Evolutionary conservation across 2,329 filamentous ascomycete genomes (phyloP).

Genomic region (Cytospora chrysosperma): DNA sequence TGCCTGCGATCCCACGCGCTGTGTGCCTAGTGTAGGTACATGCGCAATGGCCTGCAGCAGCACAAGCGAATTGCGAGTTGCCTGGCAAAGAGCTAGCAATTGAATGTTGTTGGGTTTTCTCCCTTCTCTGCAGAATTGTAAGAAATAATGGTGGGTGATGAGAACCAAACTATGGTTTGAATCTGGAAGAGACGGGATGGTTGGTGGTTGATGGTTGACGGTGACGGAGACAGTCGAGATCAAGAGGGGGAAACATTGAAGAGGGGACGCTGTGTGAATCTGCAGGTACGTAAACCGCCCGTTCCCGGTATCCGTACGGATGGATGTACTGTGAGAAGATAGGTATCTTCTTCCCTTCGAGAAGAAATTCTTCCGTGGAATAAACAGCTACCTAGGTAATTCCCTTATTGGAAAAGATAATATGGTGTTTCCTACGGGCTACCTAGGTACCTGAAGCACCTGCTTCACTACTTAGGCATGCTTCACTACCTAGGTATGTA

Average conservation of each 20-base stretch:
- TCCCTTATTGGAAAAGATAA: no score
- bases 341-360: neutral
- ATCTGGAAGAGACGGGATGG: neutral
- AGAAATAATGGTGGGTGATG: neutral
- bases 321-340: no score
- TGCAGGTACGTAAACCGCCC: constrained; percentile 13
- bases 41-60: constrained; percentile 21
- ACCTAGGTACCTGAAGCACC: no score
- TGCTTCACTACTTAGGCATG: neutral
- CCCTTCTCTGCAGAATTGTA: neutral
- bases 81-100: neutral
- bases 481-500: neutral
- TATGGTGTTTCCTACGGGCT: no score
- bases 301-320: neutral
- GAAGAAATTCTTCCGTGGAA: no score
- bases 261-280: neutral
- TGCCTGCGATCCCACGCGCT: constrained; percentile 13
- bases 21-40: neutral
- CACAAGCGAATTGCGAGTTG: constrained; percentile 5
- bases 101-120: neutral
- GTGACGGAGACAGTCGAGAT: constrained; percentile 2
- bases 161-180: neutral
- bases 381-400: no score
- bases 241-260: no score
- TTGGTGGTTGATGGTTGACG: neutral